Base-by-base conservation (phyloP, 495 filamentous ascomycete genomes). In the Trichoderma asperelloides region DNA sequence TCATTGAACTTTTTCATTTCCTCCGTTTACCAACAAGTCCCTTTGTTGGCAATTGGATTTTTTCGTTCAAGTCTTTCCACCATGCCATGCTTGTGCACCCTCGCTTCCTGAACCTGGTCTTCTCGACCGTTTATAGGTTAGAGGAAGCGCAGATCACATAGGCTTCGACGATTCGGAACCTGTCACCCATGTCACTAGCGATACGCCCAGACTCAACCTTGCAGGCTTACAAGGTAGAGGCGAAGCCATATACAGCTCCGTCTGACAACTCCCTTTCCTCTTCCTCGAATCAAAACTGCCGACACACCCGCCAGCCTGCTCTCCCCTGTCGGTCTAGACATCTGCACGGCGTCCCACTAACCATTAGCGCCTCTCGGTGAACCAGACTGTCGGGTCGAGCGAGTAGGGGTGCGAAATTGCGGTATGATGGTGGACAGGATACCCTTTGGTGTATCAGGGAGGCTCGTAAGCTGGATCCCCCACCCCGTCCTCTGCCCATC, bases 361-460 rank as follows among this genome's bases (percentile, higher is more conserved):
- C 28, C 25, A 21, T 30, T 60, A 60, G 55, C 55, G 55, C 55
- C 23, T 12, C 55, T 60, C 55, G 55, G 55, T 60, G 55, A 60
- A 60, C 55, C 55, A 60, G 25, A 60, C 55, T 60, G 55, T 60
- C 55, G 55, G 55, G 55, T 60, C 55, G 55, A 60, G 27, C 27
- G 23, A 60, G 55, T 27, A 60, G 55, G 55, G 55, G 55, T 60
- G 23, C 55, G 55, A 60, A 60, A 60, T 60, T 60, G 55, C 55
- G 55, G 55, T 60, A 60, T 30, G 16, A 25, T 21, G 11, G 11
- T 60, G 25, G 55, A 7, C 33, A 7, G 33, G 33, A 37, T 37
- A 37, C 33, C 5, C 9, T 37, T 8, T 37, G 5, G 33, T 37
- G 33, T 37, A 37, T 37, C 33, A 37, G 33, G 33, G 33, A 30